These are phyloP conservation scores for Cercospora berteroae DNA, from an alignment of 2,329 filamentous ascomycete genomes.

Conservation along the genomic window DNA sequence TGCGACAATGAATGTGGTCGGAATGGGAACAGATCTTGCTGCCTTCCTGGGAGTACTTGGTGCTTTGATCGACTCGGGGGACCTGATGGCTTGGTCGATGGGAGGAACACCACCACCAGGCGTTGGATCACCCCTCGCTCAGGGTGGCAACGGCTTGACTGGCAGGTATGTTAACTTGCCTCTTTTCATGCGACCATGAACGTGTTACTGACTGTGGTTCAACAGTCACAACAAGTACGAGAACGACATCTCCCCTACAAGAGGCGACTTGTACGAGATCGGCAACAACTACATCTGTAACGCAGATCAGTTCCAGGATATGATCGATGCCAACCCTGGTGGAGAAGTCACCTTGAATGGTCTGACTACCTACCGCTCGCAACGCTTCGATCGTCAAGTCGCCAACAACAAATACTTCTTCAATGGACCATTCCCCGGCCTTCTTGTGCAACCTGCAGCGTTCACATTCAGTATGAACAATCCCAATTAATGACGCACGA, in stretches of 20 bases:
- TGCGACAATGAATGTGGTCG: slow-evolving; percentile 33
- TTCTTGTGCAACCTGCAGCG: slow-evolving; percentile 26
- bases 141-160: slow-evolving; percentile 22
- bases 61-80: slow-evolving; percentile 21
- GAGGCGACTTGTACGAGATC: slow-evolving; percentile 36
- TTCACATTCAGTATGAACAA: slow-evolving; percentile 21
- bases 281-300: slow-evolving; percentile 33
- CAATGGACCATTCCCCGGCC: slow-evolving; percentile 11
- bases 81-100: slow-evolving; percentile 19
- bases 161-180: slow-evolving; percentile 5
- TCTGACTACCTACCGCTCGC: slow-evolving; percentile 20
- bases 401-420: slow-evolving; percentile 36
- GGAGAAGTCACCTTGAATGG: slow-evolving; percentile 23
- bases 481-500: not conserved
- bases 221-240: slow-evolving; percentile 39
- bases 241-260: slow-evolving; percentile 36
- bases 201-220: not conserved
- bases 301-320: slow-evolving; percentile 30
- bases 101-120: slow-evolving; percentile 22
- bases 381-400: slow-evolving; percentile 27
- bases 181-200: not conserved
- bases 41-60: slow-evolving; percentile 23
- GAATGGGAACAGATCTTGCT: slow-evolving; percentile 36
- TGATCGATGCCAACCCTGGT: slow-evolving; percentile 31
- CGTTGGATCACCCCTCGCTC: slow-evolving; percentile 12